Percentiles rank a stretch among this genome's conserved stretches.
Evolutionary conservation across 1,139 yeast genomes (phyloP).

Genomic region (Scheffersomyces parashehatae): DNA sequence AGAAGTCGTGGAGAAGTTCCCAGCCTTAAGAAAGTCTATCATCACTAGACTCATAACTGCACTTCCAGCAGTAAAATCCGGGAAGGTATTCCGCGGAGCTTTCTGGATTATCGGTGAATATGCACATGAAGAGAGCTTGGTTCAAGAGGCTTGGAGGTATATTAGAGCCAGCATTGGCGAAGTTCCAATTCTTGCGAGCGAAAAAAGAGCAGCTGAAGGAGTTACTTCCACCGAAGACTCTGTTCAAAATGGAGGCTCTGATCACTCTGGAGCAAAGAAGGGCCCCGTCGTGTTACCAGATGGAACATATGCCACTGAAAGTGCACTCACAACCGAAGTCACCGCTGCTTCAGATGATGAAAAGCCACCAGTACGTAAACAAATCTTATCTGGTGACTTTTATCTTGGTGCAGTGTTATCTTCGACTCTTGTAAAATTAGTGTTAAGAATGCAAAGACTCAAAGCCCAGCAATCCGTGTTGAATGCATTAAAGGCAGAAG

Average conservation of each 20-base stretch:
- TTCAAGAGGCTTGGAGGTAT: slow-evolving; percentile 85
- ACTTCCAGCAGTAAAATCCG: slow-evolving; percentile 72
- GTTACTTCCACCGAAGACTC: slow-evolving; percentile 24
- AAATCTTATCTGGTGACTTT: slow-evolving; percentile 84
- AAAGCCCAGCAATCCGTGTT: slow-evolving; percentile 55
- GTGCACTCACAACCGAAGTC: slow-evolving; percentile 64
- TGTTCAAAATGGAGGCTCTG: slow-evolving; percentile 21
- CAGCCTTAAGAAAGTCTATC: slow-evolving; percentile 70
- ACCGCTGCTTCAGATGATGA: slow-evolving; percentile 33
- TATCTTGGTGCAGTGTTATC: slow-evolving; percentile 88
- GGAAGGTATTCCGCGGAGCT: slow-evolving; percentile 91
- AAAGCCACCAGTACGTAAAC: slow-evolving; percentile 77
- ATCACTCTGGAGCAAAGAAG: slow-evolving; percentile 30
- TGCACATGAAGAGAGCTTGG: slow-evolving; percentile 67
- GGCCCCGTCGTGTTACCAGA: slow-evolving; percentile 93
- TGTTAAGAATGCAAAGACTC: slow-evolving; percentile 70
- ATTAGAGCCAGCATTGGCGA: slow-evolving; percentile 86
- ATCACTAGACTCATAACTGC: slow-evolving; percentile 63
- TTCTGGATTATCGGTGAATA: slow-evolving; percentile 97
- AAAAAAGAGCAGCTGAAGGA: slow-evolving; percentile 47
- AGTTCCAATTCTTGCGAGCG: slow-evolving; percentile 82
- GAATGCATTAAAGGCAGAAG: slow-evolving; percentile 93
- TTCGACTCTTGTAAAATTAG: slow-evolving; percentile 85
- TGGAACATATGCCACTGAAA: slow-evolving; percentile 98
- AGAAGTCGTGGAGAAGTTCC: slow-evolving; percentile 92